These are phyloP conservation scores for Exophiala bonariae DNA, from an alignment of 2,329 filamentous ascomycete species.

Conservation along the genomic window DNA sequence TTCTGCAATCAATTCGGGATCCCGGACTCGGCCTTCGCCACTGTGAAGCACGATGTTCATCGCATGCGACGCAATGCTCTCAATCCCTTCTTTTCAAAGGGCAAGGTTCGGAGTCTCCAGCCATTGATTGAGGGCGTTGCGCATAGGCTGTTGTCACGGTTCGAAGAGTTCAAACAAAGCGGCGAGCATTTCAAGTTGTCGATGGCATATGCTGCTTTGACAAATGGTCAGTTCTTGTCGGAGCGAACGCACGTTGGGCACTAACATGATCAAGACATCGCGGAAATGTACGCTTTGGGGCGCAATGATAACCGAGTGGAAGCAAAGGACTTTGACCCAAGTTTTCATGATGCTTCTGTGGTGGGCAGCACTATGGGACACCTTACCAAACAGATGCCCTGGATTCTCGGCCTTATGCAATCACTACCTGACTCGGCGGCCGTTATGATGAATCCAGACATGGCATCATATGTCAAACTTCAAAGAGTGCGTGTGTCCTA, in stretches of 20 bases:
- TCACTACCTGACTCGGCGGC: neutral
- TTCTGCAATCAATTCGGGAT: constrained; percentile 14
- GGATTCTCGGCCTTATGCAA: constrained; percentile 10
- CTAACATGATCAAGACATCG: constrained; percentile 15
- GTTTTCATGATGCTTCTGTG: constrained; percentile 8
- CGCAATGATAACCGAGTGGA: constrained; percentile 15
- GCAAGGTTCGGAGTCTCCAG: constrained; percentile 22
- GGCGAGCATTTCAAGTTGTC: constrained; percentile 7
- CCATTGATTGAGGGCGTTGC: constrained; percentile 29
- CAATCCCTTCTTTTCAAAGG: constrained; percentile 26
- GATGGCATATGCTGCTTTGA: constrained; percentile 37
- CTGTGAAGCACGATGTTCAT: constrained; percentile 25
- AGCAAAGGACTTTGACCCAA: constrained; percentile 13
- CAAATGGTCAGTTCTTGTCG: constrained; percentile 5
- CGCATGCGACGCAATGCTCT: constrained; percentile 24
- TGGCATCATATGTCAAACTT: constrained; percentile 12
- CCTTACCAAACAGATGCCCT: constrained; percentile 15
- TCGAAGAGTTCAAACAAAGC: constrained; percentile 8
- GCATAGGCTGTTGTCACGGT: constrained; percentile 18
- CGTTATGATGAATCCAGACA: constrained; percentile 7
- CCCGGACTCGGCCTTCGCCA: constrained; percentile 16
- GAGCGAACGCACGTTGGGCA: too few relatives aligned
- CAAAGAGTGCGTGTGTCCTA: constrained; percentile 2
- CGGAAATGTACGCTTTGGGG: constrained; percentile 18
- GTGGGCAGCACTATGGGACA: constrained; percentile 8